These are phyloP conservation scores for Beauveria varroae DNA, from an alignment of 2,329 filamentous ascomycete genomes.

Conservation along the genomic window DNA sequence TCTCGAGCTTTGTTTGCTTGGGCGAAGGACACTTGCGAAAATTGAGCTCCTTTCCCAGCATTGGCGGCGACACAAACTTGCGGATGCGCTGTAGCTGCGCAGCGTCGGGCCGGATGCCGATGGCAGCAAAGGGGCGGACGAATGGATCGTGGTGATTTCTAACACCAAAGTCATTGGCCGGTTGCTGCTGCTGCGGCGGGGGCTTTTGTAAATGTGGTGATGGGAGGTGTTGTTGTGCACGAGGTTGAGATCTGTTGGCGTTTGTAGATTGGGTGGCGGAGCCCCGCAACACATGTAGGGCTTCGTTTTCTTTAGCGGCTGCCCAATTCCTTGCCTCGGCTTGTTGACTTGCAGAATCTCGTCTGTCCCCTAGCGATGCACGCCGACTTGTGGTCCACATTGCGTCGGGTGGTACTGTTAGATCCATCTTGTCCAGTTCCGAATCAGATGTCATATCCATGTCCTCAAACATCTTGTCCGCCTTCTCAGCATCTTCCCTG, in stretches of 20 bases:
- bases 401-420: conserved; percentile 31
- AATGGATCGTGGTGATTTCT: conserved; percentile 30
- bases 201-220: neutral
- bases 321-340: conserved; percentile 19
- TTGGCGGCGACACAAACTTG: conserved; percentile 62
- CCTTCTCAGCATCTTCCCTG: conserved; percentile 13
- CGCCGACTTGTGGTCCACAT: conserved; percentile 34
- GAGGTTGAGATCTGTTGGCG: conserved; percentile 8
- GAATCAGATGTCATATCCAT: conserved; percentile 29
- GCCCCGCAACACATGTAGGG: conserved; percentile 9
- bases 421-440: conserved; percentile 36
- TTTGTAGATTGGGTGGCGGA: conserved; percentile 3
- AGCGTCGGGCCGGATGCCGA: conserved; percentile 30
- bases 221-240: conserved; percentile 3
- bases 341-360: conserved; percentile 20
- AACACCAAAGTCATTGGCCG: conserved; percentile 29
- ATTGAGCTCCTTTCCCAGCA: conserved; percentile 74
- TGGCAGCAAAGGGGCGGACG: conserved; percentile 36
- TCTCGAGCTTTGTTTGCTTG: conserved; percentile 75
- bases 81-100: conserved; percentile 38
- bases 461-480: conserved; percentile 15
- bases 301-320: conserved; percentile 13
- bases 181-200: conserved; percentile 3
- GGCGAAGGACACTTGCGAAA: conserved; percentile 81
- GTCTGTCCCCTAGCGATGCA: conserved; percentile 18